Evolutionary conservation across 1,139 yeast species (phyloP).

Genomic region (Suhomyces kunorum): DNA sequence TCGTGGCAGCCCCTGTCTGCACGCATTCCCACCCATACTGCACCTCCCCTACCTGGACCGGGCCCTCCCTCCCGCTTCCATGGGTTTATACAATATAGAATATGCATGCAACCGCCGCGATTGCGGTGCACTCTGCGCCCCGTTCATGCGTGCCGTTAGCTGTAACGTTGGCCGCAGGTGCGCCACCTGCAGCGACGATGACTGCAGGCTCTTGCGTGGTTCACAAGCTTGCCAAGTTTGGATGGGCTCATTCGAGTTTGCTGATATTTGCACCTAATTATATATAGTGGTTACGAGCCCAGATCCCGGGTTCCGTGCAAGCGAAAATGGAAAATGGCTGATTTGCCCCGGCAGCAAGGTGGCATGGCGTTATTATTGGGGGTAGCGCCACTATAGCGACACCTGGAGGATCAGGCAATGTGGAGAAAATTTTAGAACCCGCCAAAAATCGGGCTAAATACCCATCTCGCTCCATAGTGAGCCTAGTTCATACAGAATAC

Average conservation of each 20-base stretch:
- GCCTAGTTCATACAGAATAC: too few relatives aligned
- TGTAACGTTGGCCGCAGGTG: background rate
- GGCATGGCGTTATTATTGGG: too few relatives aligned
- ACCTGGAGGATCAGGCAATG: too few relatives aligned
- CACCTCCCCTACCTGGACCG: background rate
- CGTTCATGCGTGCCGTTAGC: too few relatives aligned
- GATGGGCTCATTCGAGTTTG: slow-evolving; percentile 1
- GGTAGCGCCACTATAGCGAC: too few relatives aligned
- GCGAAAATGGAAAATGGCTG: too few relatives aligned
- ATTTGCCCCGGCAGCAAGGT: too few relatives aligned
- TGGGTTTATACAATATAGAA: slow-evolving; percentile 1
- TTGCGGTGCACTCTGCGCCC: background rate
- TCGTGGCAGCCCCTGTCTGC: too few relatives aligned
- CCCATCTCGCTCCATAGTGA: too few relatives aligned
- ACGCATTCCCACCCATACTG: too few relatives aligned
- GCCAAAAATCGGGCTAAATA: too few relatives aligned
- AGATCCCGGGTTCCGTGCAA: background rate
- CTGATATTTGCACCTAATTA: slow-evolving; percentile 1
- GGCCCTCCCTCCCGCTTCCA: background rate
- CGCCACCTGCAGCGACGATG: background rate
- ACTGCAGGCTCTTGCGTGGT: background rate
- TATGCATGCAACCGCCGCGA: background rate
- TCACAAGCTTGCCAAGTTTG: background rate
- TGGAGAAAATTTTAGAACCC: too few relatives aligned
- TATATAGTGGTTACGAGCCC: slow-evolving; percentile 1